Percentiles rank a stretch among this genome's conserved stretches.
These are phyloP conservation scores for Pestalotiopsis sp. DNA, from an alignment of 2,329 filamentous ascomycete genomes.

Conservation along the genomic window DNA sequence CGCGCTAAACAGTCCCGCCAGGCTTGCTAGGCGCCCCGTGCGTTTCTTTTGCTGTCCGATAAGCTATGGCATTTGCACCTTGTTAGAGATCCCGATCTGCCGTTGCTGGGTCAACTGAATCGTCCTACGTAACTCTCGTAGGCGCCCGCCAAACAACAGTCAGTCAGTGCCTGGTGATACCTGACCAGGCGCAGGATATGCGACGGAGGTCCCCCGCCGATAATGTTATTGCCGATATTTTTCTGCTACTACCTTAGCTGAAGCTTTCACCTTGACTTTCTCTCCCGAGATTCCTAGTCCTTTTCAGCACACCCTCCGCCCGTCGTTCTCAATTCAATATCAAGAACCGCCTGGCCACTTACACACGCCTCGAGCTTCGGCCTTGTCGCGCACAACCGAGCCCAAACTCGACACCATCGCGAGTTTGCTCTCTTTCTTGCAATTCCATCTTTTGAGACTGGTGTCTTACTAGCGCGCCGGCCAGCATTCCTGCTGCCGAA, in stretches of 20 bases:
- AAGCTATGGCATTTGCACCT: neutral
- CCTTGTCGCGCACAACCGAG: slow-evolving; percentile 1
- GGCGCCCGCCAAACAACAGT: slow-evolving; percentile 8
- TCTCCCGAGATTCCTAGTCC: neutral
- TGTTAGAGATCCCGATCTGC: neutral
- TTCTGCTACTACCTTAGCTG: neutral
- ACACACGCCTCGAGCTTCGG: neutral
- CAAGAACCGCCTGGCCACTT: neutral
- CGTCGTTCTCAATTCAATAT: neutral
- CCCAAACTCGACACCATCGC: neutral
- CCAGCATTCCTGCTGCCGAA: slow-evolving; percentile 24
- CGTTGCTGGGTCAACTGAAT: slow-evolving; percentile 15
- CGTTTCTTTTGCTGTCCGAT: neutral
- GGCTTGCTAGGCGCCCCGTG: neutral
- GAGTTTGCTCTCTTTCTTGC: neutral
- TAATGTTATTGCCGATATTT: neutral
- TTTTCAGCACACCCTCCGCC: neutral
- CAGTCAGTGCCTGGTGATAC: neutral
- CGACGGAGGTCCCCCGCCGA: slow-evolving; percentile 2
- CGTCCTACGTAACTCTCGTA: neutral
- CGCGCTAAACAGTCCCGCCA: neutral
- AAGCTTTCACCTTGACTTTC: neutral
- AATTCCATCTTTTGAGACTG: neutral
- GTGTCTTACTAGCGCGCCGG: slow-evolving; percentile 20
- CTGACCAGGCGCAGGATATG: neutral